These are phyloP conservation scores for Fonsecaea monophora DNA, from an alignment of 2,329 filamentous ascomycete genomes.

Conservation along the genomic window DNA sequence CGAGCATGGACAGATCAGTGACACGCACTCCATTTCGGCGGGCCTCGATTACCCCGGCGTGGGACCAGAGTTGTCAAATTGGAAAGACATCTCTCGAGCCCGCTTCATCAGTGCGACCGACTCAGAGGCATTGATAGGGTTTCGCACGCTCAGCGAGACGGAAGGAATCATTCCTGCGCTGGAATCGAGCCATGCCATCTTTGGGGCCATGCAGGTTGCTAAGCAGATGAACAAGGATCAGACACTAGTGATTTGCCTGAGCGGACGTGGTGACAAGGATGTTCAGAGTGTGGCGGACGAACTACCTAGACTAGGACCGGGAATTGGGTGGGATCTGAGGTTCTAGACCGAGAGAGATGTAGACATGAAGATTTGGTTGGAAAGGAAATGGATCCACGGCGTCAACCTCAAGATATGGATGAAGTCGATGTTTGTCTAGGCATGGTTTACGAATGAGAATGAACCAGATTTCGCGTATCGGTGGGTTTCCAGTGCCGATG, in stretches of 20 bases:
- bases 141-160: constrained; percentile 80
- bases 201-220: constrained; percentile 83
- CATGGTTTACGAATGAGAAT: background rate
- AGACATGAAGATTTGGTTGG: background rate
- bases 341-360: constrained; percentile 50
- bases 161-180: constrained; percentile 97
- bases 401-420: background rate
- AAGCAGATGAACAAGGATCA: constrained; percentile 85
- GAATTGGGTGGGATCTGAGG: constrained; percentile 77
- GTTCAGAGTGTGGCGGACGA: constrained; percentile 98
- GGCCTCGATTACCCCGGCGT: constrained; percentile 97
- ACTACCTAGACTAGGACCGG: constrained; percentile 82
- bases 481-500: background rate
- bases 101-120: constrained; percentile 92
- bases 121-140: constrained; percentile 84
- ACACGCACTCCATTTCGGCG: constrained; percentile 95
- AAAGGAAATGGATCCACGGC: background rate
- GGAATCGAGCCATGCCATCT: constrained; percentile 92
- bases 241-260: constrained; percentile 92
- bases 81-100: constrained; percentile 90
- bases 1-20: constrained; percentile 86
- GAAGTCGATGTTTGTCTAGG: background rate
- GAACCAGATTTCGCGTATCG: background rate
- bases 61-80: constrained; percentile 85
- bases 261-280: constrained; percentile 95